These are phyloP conservation scores for Beauveria sp. DNA, from an alignment of 2,329 filamentous ascomycete species.

Conservation along the genomic window DNA sequence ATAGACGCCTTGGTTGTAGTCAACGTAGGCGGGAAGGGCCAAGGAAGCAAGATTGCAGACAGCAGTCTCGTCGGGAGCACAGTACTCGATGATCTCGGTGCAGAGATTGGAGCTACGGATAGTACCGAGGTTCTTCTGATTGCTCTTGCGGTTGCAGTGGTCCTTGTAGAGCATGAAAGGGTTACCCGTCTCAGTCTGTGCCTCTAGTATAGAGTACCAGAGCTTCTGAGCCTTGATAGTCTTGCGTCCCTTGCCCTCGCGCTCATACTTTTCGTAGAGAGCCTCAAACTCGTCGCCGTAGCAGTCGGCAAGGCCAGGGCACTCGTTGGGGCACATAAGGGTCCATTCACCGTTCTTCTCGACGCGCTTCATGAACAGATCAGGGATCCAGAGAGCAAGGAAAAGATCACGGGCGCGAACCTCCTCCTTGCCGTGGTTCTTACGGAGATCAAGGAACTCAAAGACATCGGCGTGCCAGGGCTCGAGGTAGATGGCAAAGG, in stretches of 20 bases:
- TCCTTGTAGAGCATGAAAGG: constrained; percentile 99
- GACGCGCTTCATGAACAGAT: constrained; percentile 99
- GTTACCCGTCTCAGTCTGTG: constrained; percentile 97
- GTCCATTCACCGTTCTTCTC: constrained; percentile 97
- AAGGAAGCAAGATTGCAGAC: constrained; percentile 97
- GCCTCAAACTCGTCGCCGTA: constrained; percentile 97
- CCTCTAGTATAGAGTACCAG: constrained; percentile 97
- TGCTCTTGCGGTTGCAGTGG: constrained; percentile 96
- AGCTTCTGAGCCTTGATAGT: constrained; percentile 97
- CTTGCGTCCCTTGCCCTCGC: constrained; percentile 76
- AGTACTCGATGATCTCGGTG: constrained; percentile 98
- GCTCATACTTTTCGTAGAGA: constrained; percentile 89
- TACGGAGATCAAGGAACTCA: constrained; percentile 92
- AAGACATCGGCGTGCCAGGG: constrained; percentile 98
- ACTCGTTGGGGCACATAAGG: constrained; percentile 96
- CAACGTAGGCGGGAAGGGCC: constrained; percentile 83
- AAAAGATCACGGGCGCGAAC: constrained; percentile 94
- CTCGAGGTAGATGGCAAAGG: constrained; percentile 98
- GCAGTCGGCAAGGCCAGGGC: constrained; percentile 87
- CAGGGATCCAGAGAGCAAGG: constrained; percentile 95
- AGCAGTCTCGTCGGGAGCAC: constrained; percentile 91
- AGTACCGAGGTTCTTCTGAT: constrained; percentile 98
- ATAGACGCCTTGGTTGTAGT: constrained; percentile 75
- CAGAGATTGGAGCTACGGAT: constrained; percentile 98
- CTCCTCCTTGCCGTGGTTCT: constrained; percentile 99